A percentile compares a stretch with the other conserved stretches of the same genome.
Conservation (phyloP, 1,284 basidiomycete species). For the Porodaedalea pini region DNA sequence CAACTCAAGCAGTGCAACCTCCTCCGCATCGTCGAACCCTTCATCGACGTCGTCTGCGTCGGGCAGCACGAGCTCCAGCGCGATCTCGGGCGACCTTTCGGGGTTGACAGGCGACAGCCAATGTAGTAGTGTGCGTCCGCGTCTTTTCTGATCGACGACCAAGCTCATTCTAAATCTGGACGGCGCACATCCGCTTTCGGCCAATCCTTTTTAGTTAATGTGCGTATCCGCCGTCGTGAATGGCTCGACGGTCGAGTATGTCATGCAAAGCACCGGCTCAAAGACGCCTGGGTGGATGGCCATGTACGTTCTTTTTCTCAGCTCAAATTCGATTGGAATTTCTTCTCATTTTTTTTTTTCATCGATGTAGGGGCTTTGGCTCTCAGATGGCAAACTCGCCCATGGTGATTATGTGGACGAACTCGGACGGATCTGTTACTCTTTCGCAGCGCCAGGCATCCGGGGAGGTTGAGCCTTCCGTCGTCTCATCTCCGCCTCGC, state of each 20-base stretch:
- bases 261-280: conserved; percentile 37
- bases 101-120: conserved; percentile 27
- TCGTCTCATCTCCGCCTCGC: conserved; percentile 46
- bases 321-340: conserved; percentile 21
- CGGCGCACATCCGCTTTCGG: not conserved
- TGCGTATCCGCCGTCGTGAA: conserved; percentile 44
- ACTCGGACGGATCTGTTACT: conserved; percentile 49
- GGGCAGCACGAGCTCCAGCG: not conserved
- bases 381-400: conserved; percentile 46
- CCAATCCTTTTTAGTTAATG: conserved; percentile 34
- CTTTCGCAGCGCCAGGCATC: conserved; percentile 56
- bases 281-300: conserved; percentile 52
- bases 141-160: conserved; percentile 8
- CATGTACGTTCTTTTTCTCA: conserved; percentile 37
- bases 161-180: not conserved
- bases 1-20: not conserved
- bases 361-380: conserved; percentile 49
- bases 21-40: conserved; percentile 7
- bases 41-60: conserved; percentile 31
- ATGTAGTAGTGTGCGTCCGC: conserved; percentile 25
- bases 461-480: conserved; percentile 44
- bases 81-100: conserved; percentile 22
- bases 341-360: conserved; percentile 1
- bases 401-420: conserved; percentile 67
- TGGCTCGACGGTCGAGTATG: conserved; percentile 42